Percentiles rank a stretch among this genome's conserved stretches.
Evolutionary conservation across 768 basidiomycete genomes (phyloP).

Genomic region (Phanerochaete sordida): DNA sequence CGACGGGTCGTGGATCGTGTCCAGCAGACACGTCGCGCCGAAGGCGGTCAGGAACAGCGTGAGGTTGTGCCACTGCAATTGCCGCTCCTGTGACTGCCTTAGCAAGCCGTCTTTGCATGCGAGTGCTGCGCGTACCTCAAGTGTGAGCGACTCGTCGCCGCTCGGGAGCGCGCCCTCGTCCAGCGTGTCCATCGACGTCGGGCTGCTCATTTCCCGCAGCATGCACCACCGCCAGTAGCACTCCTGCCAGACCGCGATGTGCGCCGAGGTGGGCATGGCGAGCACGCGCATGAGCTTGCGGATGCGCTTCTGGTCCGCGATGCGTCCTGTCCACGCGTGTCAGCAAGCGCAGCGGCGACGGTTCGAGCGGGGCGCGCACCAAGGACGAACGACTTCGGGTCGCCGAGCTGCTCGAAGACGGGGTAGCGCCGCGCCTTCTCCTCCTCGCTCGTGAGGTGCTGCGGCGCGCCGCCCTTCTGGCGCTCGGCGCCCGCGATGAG

Average conservation of each 20-base stretch:
- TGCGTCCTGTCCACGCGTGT: conserved; percentile 48
- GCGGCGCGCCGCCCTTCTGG: conserved; percentile 52
- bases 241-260: conserved; percentile 81
- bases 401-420: conserved; percentile 77
- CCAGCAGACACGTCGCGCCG: conserved; percentile 58
- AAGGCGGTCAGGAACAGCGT: conserved; percentile 73
- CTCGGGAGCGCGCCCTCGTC: conserved; percentile 27
- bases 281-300: conserved; percentile 66
- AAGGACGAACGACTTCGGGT: conserved; percentile 64
- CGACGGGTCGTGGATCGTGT: conserved; percentile 35
- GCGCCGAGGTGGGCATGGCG: conserved; percentile 59
- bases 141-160: conserved; percentile 35
- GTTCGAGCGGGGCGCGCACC: conserved; percentile 30
- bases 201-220: conserved; percentile 57
- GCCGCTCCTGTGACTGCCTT: conserved; percentile 50
- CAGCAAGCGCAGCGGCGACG: background rate
- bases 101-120: conserved; percentile 8
- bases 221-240: conserved; percentile 73
- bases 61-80: conserved; percentile 83
- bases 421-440: conserved; percentile 66
- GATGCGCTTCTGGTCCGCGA: conserved; percentile 77
- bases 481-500: conserved; percentile 66
- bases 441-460: conserved; percentile 50
- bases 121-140: conserved; percentile 29
- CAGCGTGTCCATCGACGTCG: conserved; percentile 25